Evolutionary conservation across 192 early-diverging fungal species (phyloP).

Genomic region (Entomortierella parvispora): DNA sequence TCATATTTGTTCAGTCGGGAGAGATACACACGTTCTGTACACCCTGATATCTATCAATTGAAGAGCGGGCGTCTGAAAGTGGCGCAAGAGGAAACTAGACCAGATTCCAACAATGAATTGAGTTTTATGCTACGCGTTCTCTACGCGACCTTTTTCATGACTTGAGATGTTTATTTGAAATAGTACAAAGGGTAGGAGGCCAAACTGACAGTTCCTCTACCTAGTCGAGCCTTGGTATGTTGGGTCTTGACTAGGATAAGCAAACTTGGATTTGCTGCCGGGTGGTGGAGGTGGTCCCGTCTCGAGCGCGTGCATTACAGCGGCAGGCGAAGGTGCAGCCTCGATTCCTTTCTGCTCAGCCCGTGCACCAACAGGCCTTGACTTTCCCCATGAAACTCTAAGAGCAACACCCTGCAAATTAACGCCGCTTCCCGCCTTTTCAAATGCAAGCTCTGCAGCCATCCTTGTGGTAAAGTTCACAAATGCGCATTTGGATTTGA

Average conservation of each 20-base stretch:
- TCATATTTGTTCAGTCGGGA: too few species aligned
- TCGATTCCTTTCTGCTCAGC: slow-evolving; percentile 54
- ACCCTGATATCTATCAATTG: too few species aligned
- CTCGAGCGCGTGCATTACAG: slow-evolving; percentile 45
- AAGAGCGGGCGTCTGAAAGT: too few species aligned
- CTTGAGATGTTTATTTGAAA: not conserved
- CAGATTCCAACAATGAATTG: too few species aligned
- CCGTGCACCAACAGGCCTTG: slow-evolving; percentile 75
- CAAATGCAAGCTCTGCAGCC: slow-evolving; percentile 88
- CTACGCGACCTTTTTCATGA: too few species aligned
- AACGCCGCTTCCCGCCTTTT: slow-evolving; percentile 74
- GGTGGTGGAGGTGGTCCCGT: slow-evolving; percentile 55
- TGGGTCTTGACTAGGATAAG: slow-evolving; percentile 59
- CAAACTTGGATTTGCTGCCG: slow-evolving; percentile 27
- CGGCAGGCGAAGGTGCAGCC: slow-evolving; percentile 14
- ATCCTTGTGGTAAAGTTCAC: slow-evolving; percentile 85
- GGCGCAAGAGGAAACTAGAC: too few species aligned
- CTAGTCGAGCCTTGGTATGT: slow-evolving; percentile 59
- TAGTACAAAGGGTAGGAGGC: not conserved
- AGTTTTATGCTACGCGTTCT: too few species aligned
- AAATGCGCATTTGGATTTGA: slow-evolving; percentile 89
- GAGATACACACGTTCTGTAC: too few species aligned
- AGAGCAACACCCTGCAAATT: slow-evolving; percentile 77
- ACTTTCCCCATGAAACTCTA: slow-evolving; percentile 86
- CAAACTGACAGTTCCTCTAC: slow-evolving; percentile 11